Conservation (phyloP, 768 basidiomycete genomes). For the Amanita molliuscula region DNA sequence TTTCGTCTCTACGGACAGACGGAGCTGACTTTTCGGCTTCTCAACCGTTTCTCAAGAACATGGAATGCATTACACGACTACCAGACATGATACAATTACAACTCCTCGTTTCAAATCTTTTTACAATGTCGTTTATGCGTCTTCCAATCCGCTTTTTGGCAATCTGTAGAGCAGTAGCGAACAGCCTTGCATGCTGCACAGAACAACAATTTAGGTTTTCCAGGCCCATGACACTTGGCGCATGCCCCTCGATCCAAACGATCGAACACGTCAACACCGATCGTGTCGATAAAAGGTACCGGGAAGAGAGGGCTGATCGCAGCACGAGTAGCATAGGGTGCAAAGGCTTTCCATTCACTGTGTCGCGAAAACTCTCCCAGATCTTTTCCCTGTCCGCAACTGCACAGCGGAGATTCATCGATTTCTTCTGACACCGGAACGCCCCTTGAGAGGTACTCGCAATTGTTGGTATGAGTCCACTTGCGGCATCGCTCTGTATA, state of each 20-base stretch:
- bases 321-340: conserved; percentile 33
- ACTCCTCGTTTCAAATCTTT: neutral
- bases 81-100: too few species aligned
- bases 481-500: conserved; percentile 42
- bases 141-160: conserved; percentile 28
- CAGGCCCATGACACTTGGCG: conserved; percentile 17
- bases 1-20: too few species aligned
- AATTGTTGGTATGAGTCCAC: conserved; percentile 36
- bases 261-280: conserved; percentile 11
- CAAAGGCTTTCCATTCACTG: conserved; percentile 26
- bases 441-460: conserved; percentile 31
- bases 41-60: too few species aligned
- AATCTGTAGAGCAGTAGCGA: conserved; percentile 23
- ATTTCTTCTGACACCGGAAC: conserved; percentile 30
- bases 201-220: conserved; percentile 15
- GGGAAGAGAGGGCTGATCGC: conserved; percentile 47
- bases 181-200: conserved; percentile 20
- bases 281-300: conserved; percentile 35
- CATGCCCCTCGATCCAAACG: conserved; percentile 14
- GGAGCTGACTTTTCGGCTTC: too few species aligned
- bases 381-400: conserved; percentile 42
- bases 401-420: conserved; percentile 34
- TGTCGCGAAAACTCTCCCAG: conserved; percentile 24
- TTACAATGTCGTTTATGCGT: conserved; percentile 6
- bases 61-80: too few species aligned